Percentiles rank a stretch among this genome's conserved stretches.
Conservation (phyloP, 306 rosid species). For the Prunus mira region DNA sequence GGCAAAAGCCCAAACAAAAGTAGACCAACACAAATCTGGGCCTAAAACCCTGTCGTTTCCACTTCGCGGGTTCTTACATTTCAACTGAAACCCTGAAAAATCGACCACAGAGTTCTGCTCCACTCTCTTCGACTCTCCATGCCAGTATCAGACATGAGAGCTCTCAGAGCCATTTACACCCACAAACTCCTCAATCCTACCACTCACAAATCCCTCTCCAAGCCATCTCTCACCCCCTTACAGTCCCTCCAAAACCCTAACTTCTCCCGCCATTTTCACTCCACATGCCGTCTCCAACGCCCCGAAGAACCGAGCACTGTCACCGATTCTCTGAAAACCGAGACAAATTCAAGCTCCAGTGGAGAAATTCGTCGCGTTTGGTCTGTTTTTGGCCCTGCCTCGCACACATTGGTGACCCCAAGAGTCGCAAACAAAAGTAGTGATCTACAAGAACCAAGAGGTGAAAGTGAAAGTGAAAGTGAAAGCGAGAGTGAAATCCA, state of each 20-base stretch:
- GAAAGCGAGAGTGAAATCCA: conserved; percentile 1
- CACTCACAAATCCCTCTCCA: neutral
- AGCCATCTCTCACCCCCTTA: conserved; percentile 29
- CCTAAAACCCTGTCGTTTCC: neutral
- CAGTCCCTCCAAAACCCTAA: conserved; percentile 26
- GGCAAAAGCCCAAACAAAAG: neutral
- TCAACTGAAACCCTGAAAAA: conserved; percentile 12
- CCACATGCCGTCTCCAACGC: conserved; percentile 18
- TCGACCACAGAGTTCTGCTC: neutral
- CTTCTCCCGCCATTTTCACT: conserved; percentile 29
- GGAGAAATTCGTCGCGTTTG: conserved; percentile 26
- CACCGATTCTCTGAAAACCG: conserved; percentile 15
- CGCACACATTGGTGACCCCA: conserved; percentile 8
- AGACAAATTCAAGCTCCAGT: neutral
- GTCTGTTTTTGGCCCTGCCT: conserved; percentile 37
- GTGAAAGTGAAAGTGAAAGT: conserved; percentile 15
- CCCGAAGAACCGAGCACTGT: conserved; percentile 17
- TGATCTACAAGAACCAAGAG: conserved; percentile 5
- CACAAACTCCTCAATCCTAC: conserved; percentile 29
- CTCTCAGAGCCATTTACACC: conserved; percentile 47
- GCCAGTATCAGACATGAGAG: conserved; percentile 42
- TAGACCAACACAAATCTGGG: neutral
- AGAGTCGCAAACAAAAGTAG: conserved; percentile 3
- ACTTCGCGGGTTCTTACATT: conserved; percentile 19
- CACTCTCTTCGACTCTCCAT: neutral